Conservation (phyloP, 2,329 filamentous ascomycete genomes). For the Talaromyces sp. region DNA sequence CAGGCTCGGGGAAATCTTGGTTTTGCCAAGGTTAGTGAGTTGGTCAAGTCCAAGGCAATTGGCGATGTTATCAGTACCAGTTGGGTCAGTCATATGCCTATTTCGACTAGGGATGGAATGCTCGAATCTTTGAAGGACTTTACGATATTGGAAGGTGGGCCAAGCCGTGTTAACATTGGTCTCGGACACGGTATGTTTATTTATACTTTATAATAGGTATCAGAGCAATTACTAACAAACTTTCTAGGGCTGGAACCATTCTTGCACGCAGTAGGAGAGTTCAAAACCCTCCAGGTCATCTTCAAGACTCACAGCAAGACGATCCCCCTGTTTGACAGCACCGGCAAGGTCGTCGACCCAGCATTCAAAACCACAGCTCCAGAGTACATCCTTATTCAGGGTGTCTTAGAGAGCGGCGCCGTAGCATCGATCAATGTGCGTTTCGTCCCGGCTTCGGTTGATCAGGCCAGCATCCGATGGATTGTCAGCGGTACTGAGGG, state of each 20-base stretch:
- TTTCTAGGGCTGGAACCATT: conserved; percentile 4
- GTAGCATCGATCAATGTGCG: conserved; percentile 7
- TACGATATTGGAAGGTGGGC: background rate
- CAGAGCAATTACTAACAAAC: background rate
- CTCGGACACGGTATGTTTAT: conserved; percentile 8
- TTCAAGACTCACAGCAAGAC: conserved; percentile 9
- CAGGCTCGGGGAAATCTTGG: conserved; percentile 7
- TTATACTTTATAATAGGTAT: background rate
- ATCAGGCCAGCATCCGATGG: conserved; percentile 6
- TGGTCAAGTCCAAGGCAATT: conserved; percentile 6
- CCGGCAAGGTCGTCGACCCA: conserved; percentile 3
- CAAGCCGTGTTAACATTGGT: conserved; percentile 5
- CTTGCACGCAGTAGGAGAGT: conserved; percentile 7
- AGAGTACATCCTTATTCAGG: conserved; percentile 5
- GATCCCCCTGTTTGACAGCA: conserved; percentile 1
- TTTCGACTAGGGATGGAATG: conserved; percentile 4
- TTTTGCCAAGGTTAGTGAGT: conserved; percentile 5
- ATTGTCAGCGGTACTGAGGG: conserved; percentile 9
- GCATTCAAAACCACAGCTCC: conserved; percentile 6
- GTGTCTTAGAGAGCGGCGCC: conserved; percentile 7
- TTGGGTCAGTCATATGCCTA: background rate
- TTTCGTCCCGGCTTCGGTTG: background rate
- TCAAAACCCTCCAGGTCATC: conserved; percentile 5
- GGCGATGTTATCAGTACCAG: conserved; percentile 6
- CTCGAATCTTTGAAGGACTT: conserved; percentile 5